Evolutionary conservation across 805 yeast species (phyloP), one percentile per base, ranked within the genome.

Genomic region (Ogataea polymorpha): DNA sequence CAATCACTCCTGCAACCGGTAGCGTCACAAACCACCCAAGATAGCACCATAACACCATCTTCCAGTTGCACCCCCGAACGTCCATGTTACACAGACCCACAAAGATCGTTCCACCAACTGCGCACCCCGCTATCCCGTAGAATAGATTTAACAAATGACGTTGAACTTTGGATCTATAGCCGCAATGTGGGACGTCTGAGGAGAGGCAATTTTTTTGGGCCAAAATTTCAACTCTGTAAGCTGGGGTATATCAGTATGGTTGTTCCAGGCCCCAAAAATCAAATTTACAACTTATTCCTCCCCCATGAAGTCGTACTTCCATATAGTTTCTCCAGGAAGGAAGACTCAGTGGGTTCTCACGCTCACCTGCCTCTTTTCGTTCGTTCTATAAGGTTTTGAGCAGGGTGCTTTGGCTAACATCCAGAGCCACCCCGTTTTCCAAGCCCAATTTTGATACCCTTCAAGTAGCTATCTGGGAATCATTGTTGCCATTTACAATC

Each of bases 21-120:
- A 84, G 67, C 14, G 91, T 84, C 35, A 83, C 54, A 31, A 83
- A 44, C 90, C 91, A 83, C 32, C 89, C 88, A 37, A 68, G 52
- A 62, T 80, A 82, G 51, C 83, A 76, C 83, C 84, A 83, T 11
- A 67, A 58, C 20, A 83, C 86, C 78, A 81, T 77, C 66, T 84
- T 74, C 89, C 89, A 84, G 68, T 84, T 83, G 44, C 82, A 82
- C 5, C 85, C 74, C 50, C 64, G 74, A 53, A 70, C 49, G 55
- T 79, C 85, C 52, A 66, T 67, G 70, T 83, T 84, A 66, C 87
- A 81, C 45, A 82, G 66, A 41, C 89, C 91, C 49, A 84, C 86
- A 54, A 75, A 77, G 6, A 83, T 86, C 28, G 86, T 80, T 44
- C 87, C 86, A 45, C 91, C 91, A 42, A 79, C 82, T 11, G 88